phyloP scores from a whole-genome alignment of 306 rosid species.

The Quercus dentata region DNA sequence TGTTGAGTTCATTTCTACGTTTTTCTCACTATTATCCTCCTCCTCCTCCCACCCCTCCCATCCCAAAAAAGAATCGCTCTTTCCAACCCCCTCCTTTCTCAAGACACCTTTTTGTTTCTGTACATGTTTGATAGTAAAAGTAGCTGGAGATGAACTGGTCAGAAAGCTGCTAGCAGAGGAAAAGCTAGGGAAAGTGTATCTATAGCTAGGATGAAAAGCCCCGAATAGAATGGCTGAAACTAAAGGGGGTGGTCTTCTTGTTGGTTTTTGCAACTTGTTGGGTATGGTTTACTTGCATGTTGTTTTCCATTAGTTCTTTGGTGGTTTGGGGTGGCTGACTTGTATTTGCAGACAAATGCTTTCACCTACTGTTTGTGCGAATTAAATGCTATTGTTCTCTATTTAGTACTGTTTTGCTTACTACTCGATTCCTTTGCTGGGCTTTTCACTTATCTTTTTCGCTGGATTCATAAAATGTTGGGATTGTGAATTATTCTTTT shows the following conservation, averaged over 20 bases:
- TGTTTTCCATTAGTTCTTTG: slow-evolving; percentile 41
- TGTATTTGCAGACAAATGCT: slow-evolving; percentile 23
- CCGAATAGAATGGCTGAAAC: slow-evolving; percentile 42
- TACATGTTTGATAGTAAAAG: slow-evolving; percentile 67
- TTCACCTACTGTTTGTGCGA: slow-evolving; percentile 39
- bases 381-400: slow-evolving; percentile 11
- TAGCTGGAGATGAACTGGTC: slow-evolving; percentile 49
- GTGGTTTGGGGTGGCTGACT: slow-evolving; percentile 64
- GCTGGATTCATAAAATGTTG: too few species aligned
- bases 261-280: slow-evolving; percentile 27
- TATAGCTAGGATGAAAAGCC: slow-evolving; percentile 55
- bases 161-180: slow-evolving; percentile 52
- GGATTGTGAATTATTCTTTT: too few species aligned
- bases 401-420: too few species aligned
- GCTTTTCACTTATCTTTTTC: too few species aligned
- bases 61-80: not conserved
- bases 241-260: slow-evolving; percentile 31
- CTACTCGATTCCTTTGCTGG: too few species aligned
- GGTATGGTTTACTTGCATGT: slow-evolving; percentile 36
- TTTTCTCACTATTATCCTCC: slow-evolving; percentile 25
- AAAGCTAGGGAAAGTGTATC: slow-evolving; percentile 52
- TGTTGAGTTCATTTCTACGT: slow-evolving; percentile 40
- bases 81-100: not conserved
- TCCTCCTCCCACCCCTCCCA: not conserved
- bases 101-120: slow-evolving; percentile 45